Evolutionary conservation across 2,329 filamentous ascomycete species (phyloP), one percentile per base, ranked within the genome.

Genomic region (Penicillium frequentans): DNA sequence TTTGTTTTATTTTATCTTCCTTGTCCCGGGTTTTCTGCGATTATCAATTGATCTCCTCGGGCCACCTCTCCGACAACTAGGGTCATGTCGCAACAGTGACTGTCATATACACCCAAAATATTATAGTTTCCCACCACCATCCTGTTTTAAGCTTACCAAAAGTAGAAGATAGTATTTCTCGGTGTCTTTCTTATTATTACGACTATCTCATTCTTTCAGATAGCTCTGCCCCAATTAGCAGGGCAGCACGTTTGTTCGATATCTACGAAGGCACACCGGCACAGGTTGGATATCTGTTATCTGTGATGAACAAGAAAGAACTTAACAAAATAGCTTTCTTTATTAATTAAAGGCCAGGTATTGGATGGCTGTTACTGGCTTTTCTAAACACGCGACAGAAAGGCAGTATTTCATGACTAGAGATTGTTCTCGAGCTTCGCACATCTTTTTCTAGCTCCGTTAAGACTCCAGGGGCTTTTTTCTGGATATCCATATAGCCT

Each of bases 11-110:
- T 42, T 26, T 14, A 33, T 16, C 5, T 13, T 11, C 3, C 14
- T 14, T n/a, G 5, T 5, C 24, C 14, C 19, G 14, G 16, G 3
- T 8, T 29, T 43, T 23, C 29, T 23, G 24, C 35, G 3, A 43
- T 50, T 60, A 64, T 64, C 61, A 67, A 59, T 46, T 50, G 27
- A 47, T 35, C 47, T 33, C 44, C 49, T 35, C n/a, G n/a, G 50
- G n/a, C 48, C 51, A 43, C 45, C 54, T 49, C 27, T 44, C 52
- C 49, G 49, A 44, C 42, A 19, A 31, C 33, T 35, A 51, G 51
- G 14, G 46, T 53, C 39, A 46, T 56, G 21, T 59, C 43, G 46
- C 39, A 56, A 51, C 46, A 58, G 54, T 24, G 42, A 37, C 54
- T 42, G 26, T 5, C 11, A 56, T 16, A 24, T 35, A 24, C 10